These are phyloP conservation scores for Echria macrotheca DNA, from an alignment of 495 filamentous ascomycete species.

Conservation along the genomic window DNA sequence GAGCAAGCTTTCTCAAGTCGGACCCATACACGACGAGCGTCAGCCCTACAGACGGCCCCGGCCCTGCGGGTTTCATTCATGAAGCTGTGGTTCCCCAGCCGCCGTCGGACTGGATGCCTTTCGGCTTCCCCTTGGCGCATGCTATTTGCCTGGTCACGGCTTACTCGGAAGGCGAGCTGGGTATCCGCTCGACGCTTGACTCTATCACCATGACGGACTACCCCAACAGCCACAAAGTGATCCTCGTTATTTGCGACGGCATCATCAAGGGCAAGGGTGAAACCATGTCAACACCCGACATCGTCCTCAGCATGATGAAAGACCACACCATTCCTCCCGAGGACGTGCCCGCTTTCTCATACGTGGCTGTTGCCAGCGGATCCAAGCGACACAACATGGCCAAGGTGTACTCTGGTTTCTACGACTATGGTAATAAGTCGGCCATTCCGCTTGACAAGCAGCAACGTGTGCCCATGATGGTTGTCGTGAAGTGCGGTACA, in stretches of 20 bases:
- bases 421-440: slow-evolving; percentile 84
- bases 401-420: slow-evolving; percentile 96
- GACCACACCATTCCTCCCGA: slow-evolving; percentile 74
- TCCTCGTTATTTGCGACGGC: slow-evolving; percentile 94
- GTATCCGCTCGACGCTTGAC: slow-evolving; percentile 88
- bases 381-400: slow-evolving; percentile 99
- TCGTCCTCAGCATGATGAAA: slow-evolving; percentile 88
- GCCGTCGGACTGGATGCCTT: slow-evolving; percentile 94
- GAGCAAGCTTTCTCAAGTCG: slow-evolving; percentile 46
- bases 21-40: slow-evolving; percentile 48
- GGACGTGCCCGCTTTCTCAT: slow-evolving; percentile 84
- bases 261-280: slow-evolving; percentile 97
- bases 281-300: slow-evolving; percentile 79
- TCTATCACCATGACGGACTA: slow-evolving; percentile 98
- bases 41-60: slow-evolving; percentile 63
- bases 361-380: slow-evolving; percentile 92
- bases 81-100: slow-evolving; percentile 95
- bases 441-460: slow-evolving; percentile 79
- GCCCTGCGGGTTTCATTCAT: slow-evolving; percentile 91
- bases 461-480: slow-evolving; percentile 98
- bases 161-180: slow-evolving; percentile 94
- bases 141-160: slow-evolving; percentile 91
- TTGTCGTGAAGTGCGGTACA: slow-evolving; percentile 93
- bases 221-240: slow-evolving; percentile 95
- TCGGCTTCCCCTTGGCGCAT: slow-evolving; percentile 91